phyloP scores from a whole-genome alignment of 1,284 basidiomycete species.

The Ceratobasidium sp. region DNA sequence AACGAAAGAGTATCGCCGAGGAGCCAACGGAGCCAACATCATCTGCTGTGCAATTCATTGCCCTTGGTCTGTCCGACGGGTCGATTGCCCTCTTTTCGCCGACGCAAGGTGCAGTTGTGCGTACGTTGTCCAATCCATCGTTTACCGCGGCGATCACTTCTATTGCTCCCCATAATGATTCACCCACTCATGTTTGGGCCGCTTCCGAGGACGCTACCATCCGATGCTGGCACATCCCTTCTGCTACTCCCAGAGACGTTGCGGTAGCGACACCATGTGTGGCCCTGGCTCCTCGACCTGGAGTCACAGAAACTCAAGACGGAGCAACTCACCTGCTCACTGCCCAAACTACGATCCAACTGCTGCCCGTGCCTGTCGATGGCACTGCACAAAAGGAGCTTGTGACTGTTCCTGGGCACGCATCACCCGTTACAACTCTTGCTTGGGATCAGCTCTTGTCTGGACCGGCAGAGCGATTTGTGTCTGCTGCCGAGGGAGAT shows the following conservation, averaged over 20 bases:
- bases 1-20: conserved; percentile 23
- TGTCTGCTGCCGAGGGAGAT: conserved; percentile 77
- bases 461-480: conserved; percentile 53
- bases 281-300: conserved; percentile 52
- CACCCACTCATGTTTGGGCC: conserved; percentile 56
- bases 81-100: conserved; percentile 42
- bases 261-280: conserved; percentile 62
- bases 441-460: conserved; percentile 57
- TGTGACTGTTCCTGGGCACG: conserved; percentile 69
- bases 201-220: conserved; percentile 64
- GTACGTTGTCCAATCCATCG: conserved; percentile 62
- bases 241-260: conserved; percentile 51
- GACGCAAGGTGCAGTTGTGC: conserved; percentile 53
- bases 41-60: conserved; percentile 31
- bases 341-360: conserved; percentile 66
- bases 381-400: conserved; percentile 54
- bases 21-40: conserved; percentile 1
- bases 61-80: conserved; percentile 41
- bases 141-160: conserved; percentile 59
- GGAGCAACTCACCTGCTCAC: conserved; percentile 57
- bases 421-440: conserved; percentile 61
- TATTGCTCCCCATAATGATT: conserved; percentile 45
- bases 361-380: conserved; percentile 53
- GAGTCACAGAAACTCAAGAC: conserved; percentile 47
- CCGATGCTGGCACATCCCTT: conserved; percentile 64